These are phyloP conservation scores for Aphanomyces cochlioides DNA, from an alignment of 352 stramenopile species.

Conservation along the genomic window DNA sequence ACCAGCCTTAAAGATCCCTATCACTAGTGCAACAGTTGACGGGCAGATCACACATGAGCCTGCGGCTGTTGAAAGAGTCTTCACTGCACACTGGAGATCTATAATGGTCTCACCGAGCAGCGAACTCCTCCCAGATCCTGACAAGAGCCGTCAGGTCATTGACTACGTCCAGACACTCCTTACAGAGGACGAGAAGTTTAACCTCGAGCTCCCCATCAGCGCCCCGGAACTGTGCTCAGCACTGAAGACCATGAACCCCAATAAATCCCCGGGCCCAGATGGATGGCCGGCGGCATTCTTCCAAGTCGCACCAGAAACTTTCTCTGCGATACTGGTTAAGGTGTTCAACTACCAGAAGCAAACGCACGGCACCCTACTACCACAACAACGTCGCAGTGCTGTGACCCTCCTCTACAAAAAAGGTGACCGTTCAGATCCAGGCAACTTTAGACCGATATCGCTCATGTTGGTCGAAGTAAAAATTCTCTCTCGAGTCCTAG, in stretches of 20 bases:
- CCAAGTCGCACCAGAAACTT: constrained; percentile 31
- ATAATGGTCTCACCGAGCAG: neutral
- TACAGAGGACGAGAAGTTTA: too few species aligned
- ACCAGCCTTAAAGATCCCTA: neutral
- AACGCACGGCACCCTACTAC: constrained; percentile 30
- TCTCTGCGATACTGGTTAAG: constrained; percentile 31
- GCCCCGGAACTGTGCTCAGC: neutral
- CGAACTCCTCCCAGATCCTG: neutral
- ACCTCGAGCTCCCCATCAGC: neutral
- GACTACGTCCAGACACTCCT: too few species aligned
- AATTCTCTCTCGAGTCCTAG: constrained; percentile 31
- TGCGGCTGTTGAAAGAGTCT: neutral
- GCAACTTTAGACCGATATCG: constrained; percentile 35
- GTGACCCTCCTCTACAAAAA: constrained; percentile 1
- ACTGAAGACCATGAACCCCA: constrained; percentile 19
- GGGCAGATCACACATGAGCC: neutral
- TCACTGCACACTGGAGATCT: neutral
- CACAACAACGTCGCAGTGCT: constrained; percentile 30
- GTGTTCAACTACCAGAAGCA: constrained; percentile 33
- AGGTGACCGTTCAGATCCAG: constrained; percentile 12
- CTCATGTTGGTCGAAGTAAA: constrained; percentile 38
- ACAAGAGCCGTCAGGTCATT: neutral
- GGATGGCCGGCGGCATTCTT: constrained; percentile 34
- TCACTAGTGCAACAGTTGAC: neutral
- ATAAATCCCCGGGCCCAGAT: constrained; percentile 26